These are phyloP conservation scores for Ceratocystis destructans DNA, from an alignment of 2,329 filamentous ascomycete genomes.

Conservation along the genomic window DNA sequence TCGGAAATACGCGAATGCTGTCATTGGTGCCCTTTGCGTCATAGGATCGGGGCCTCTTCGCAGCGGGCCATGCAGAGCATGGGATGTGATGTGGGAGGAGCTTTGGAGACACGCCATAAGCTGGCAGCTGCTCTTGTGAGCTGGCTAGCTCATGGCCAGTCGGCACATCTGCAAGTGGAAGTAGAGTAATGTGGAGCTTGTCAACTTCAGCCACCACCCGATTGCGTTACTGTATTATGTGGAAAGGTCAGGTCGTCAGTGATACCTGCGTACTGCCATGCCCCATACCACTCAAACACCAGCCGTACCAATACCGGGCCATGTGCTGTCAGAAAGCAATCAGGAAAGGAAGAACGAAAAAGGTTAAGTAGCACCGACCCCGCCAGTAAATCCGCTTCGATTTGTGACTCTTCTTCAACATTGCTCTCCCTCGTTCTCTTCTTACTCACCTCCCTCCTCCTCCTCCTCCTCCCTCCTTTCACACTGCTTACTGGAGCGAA, in stretches of 20 bases:
- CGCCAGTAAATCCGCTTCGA: background rate
- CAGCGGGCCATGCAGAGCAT: background rate
- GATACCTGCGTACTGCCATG: background rate
- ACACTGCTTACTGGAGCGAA: background rate
- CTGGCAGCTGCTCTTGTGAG: slow-evolving; percentile 1
- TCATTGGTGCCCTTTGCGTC: slow-evolving; percentile 3
- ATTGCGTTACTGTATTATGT: slow-evolving; percentile 6
- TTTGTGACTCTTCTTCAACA: slow-evolving; percentile 3
- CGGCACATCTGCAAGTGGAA: background rate
- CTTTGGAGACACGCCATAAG: slow-evolving; percentile 5
- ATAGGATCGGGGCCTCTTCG: slow-evolving; percentile 2
- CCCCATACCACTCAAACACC: background rate
- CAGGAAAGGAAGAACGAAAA: slow-evolving; percentile 1
- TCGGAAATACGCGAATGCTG: background rate
- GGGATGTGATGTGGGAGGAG: background rate
- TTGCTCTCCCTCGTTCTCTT: background rate
- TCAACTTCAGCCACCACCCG: background rate
- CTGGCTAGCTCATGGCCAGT: background rate
- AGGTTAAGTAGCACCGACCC: slow-evolving; percentile 5
- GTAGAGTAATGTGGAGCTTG: background rate
- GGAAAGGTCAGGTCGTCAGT: background rate
- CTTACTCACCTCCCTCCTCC: background rate
- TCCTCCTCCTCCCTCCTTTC: background rate
- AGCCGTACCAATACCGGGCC: background rate
- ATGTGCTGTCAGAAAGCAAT: background rate